Evolutionary conservation across 1,284 basidiomycete species (phyloP), one percentile per base, ranked within the genome.

Genomic region (Fistulinella cinereoalba): DNA sequence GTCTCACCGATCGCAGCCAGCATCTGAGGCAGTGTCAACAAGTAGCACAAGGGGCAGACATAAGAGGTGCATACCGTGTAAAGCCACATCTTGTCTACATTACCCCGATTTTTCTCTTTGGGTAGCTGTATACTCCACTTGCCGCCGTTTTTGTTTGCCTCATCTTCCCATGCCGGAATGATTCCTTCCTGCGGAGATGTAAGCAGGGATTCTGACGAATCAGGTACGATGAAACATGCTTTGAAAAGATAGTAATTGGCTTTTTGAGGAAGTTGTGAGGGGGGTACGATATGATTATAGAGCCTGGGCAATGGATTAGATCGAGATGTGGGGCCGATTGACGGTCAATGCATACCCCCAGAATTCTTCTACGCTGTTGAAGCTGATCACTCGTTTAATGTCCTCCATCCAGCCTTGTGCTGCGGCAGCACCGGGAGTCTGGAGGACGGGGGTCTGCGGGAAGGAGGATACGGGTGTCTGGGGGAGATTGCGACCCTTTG

Each of bases 181-280:
- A 97, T 95, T 29, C 88, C 89, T 61, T 93, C 89, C 90, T 94
- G 58, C 21, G 53, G 4, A 32, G 34, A 39, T 6, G 37, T 52
- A 36, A 41, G 25, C 37, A 50, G 31, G 36, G 29, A 39, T 31
- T 50, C 46, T 37, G 37, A 39, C 28, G 43, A 32, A 48, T 23
- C 31, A 33, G 6, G 25, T n/a, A 23, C 28, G 24, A 25, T 27
- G 19, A 31, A 8, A 56, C 66, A 19, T 48, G 80, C 87, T 79
- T 97, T 98, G 85, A 99, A 99, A 51, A 99, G 79, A 74, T 99
- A 99, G 71, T 99, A 99, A 69, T 99, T 99, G 29, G 95, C 93
- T 73, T 95, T 97, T 70, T 86, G 85, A 29, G 93, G 93, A 58
- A 99, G 75, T 62, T 86, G 82, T 19, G 92, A 95, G n/a, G 96